Percentiles rank a stretch among this genome's conserved stretches.
Evolutionary conservation across 345 rosid species (phyloP).

Genomic region (Hypericum perforatum): DNA sequence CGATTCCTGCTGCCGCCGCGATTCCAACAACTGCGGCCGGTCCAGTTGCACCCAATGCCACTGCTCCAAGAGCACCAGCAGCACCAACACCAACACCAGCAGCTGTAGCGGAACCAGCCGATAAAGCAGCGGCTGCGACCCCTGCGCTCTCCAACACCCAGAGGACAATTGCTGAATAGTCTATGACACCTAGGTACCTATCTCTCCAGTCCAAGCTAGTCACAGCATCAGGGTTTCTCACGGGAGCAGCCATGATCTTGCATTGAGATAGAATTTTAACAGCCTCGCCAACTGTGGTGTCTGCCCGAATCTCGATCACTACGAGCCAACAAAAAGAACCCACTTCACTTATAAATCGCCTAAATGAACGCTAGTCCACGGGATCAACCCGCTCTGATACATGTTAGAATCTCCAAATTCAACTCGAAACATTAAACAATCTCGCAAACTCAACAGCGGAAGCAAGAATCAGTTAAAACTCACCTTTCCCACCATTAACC

Average conservation of each 20-base stretch:
- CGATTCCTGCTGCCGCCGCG: slow-evolving; percentile 72
- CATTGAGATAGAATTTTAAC: slow-evolving; percentile 58
- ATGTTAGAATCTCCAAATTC: too few relatives aligned
- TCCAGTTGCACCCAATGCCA: slow-evolving; percentile 59
- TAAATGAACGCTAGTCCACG: too few relatives aligned
- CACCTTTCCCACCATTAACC: slow-evolving; percentile 76
- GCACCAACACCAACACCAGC: slow-evolving; percentile 78
- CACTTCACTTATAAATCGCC: too few relatives aligned
- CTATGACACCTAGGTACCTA: slow-evolving; percentile 66
- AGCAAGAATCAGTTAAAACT: neutral
- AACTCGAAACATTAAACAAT: too few relatives aligned
- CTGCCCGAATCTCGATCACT: slow-evolving; percentile 79
- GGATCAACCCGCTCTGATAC: too few relatives aligned
- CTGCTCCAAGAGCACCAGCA: slow-evolving; percentile 65
- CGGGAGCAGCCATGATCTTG: slow-evolving; percentile 83
- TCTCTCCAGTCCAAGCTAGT: slow-evolving; percentile 56
- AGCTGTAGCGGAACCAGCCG: slow-evolving; percentile 61
- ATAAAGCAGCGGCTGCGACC: slow-evolving; percentile 58
- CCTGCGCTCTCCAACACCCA: slow-evolving; percentile 85
- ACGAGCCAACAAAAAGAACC: neutral
- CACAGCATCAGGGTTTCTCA: slow-evolving; percentile 38
- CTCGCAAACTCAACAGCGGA: too few relatives aligned
- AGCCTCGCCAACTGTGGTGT: slow-evolving; percentile 56
- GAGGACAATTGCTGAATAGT: slow-evolving; percentile 61
- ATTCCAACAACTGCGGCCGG: slow-evolving; percentile 62